Conservation (phyloP, 352 stramenopile genomes). For the Bremia lactucae region DNA sequence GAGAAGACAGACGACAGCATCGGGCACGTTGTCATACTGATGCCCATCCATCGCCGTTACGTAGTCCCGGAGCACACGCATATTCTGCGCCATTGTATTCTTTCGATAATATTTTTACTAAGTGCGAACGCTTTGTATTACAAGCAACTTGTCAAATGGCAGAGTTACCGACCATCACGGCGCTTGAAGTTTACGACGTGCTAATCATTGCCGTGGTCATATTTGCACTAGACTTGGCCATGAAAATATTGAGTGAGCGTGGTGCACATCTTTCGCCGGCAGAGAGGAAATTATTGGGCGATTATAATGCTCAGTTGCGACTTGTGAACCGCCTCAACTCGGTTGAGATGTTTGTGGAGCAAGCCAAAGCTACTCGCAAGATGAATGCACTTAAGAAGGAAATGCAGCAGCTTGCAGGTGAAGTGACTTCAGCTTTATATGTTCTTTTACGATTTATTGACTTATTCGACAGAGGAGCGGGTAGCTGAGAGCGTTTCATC, state of each 20-base stretch:
- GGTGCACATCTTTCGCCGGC: constrained; percentile 39
- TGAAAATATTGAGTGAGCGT: constrained; percentile 44
- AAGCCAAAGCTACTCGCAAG: constrained; percentile 75
- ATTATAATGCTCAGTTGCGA: constrained; percentile 72
- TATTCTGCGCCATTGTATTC: constrained; percentile 51
- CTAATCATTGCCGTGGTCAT: constrained; percentile 51
- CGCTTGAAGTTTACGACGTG: constrained; percentile 62
- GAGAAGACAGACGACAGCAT: constrained; percentile 89
- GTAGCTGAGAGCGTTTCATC: constrained; percentile 56
- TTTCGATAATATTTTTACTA: constrained; percentile 4
- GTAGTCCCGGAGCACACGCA: constrained; percentile 64
- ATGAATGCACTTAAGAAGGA: constrained; percentile 83
- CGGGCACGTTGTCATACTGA: constrained; percentile 78
- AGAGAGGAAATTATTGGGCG: constrained; percentile 42
- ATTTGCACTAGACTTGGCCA: constrained; percentile 34
- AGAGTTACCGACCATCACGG: constrained; percentile 33
- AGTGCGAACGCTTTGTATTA: neutral
- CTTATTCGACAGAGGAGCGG: constrained; percentile 37
- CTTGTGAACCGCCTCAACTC: constrained; percentile 79
- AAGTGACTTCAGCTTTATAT: neutral
- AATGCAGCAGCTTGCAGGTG: constrained; percentile 71
- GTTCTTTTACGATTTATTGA: no score
- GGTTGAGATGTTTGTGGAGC: constrained; percentile 82
- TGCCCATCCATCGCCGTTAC: constrained; percentile 77
- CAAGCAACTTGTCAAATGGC: constrained; percentile 3